These are phyloP conservation scores for Zymoseptoria tritici DNA, from an alignment of 2,329 filamentous ascomycete species.

Conservation along the genomic window DNA sequence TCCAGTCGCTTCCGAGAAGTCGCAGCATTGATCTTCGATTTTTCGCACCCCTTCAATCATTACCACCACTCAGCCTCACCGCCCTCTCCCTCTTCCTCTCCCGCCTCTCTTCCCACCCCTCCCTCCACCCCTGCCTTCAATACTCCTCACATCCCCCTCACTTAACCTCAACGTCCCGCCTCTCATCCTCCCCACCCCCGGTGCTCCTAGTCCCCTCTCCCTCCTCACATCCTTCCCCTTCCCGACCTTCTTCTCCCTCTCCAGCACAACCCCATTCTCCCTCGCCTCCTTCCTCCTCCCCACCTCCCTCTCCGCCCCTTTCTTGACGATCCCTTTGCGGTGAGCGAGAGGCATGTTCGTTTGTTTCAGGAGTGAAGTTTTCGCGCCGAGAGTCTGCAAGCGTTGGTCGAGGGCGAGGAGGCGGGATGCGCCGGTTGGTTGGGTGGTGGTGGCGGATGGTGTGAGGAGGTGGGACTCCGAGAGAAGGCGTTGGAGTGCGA, in stretches of 20 bases:
- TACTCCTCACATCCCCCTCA: conserved; percentile 64
- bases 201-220: conserved; percentile 62
- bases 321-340: conserved; percentile 72
- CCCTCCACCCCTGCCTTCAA: conserved; percentile 45
- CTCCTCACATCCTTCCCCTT: conserved; percentile 36
- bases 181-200: conserved; percentile 70
- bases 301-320: conserved; percentile 57
- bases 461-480: conserved; percentile 82
- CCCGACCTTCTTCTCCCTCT: conserved; percentile 47
- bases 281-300: conserved; percentile 69
- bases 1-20: no score
- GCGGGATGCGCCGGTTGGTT: conserved; percentile 58
- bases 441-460: conserved; percentile 42
- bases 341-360: conserved; percentile 84
- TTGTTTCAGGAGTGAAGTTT: conserved; percentile 65
- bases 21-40: no score
- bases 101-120: background rate
- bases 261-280: conserved; percentile 86
- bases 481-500: conserved; percentile 83
- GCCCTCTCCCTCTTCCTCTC: no score
- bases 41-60: no score
- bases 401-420: conserved; percentile 78
- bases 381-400: conserved; percentile 73
- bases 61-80: no score
- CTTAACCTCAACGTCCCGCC: conserved; percentile 74